Conservation (phyloP, 2,329 filamentous ascomycete species). For the Penicillium thymicola region DNA sequence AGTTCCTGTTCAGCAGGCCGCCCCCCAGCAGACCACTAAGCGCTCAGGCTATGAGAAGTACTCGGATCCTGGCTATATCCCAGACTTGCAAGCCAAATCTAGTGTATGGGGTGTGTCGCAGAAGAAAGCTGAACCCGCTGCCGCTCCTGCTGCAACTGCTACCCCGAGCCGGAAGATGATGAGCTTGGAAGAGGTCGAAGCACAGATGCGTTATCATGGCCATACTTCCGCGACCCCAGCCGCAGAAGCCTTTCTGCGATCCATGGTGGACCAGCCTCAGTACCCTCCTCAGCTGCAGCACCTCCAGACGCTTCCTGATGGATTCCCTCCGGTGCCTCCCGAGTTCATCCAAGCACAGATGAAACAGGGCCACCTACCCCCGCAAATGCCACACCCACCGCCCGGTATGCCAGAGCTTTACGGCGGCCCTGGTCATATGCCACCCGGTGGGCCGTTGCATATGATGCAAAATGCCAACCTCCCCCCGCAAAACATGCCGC, state of each 20-base stretch:
- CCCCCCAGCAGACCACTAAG: constrained; percentile 54
- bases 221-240: constrained; percentile 25
- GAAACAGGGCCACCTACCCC: constrained; percentile 33
- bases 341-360: constrained; percentile 48
- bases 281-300: constrained; percentile 35
- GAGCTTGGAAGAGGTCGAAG: constrained; percentile 96
- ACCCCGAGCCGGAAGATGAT: constrained; percentile 69
- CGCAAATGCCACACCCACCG: constrained; percentile 39
- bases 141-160: constrained; percentile 17
- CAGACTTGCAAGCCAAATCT: constrained; percentile 87
- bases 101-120: constrained; percentile 79
- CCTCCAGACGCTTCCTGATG: constrained; percentile 31
- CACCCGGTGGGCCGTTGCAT: constrained; percentile 61
- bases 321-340: constrained; percentile 38
- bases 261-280: constrained; percentile 26
- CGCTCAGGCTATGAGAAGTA: constrained; percentile 91
- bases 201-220: constrained; percentile 74
- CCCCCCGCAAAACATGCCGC: constrained; percentile 45
- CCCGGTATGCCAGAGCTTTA: constrained; percentile 43
- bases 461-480: constrained; percentile 78
- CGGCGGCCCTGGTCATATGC: constrained; percentile 45
- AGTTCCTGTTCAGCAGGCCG: constrained; percentile 44
- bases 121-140: constrained; percentile 33
- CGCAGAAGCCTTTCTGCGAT: constrained; percentile 29
- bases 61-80: constrained; percentile 75